phyloP scores from a whole-genome alignment of 2,329 filamentous ascomycete species.

The Fusarium coicis region DNA sequence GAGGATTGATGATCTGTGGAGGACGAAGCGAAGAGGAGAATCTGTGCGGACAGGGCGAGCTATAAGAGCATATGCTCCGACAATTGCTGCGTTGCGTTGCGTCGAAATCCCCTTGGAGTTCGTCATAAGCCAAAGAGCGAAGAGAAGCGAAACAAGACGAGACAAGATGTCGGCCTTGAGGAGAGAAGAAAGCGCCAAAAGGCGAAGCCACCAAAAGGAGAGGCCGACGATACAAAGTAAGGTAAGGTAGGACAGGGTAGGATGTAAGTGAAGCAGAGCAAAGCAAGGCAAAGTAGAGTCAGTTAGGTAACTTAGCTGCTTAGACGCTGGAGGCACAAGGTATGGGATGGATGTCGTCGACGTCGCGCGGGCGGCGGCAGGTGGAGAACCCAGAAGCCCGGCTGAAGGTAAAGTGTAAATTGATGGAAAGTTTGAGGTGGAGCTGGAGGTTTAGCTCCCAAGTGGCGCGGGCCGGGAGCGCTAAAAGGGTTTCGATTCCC shows the following conservation, averaged over 20 bases:
- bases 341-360: conserved; percentile 9
- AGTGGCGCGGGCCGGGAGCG: conserved; percentile 38
- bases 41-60: conserved; percentile 16
- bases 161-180: neutral
- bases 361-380: conserved; percentile 32
- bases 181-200: conserved; percentile 3
- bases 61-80: conserved; percentile 34
- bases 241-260: neutral
- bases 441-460: conserved; percentile 25
- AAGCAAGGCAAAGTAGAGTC: neutral
- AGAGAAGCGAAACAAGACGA: conserved; percentile 3
- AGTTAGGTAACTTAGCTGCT: neutral
- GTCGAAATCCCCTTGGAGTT: neutral
- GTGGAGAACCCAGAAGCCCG: conserved; percentile 37
- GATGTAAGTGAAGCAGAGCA: neutral
- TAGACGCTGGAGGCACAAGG: neutral
- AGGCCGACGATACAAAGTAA: conserved; percentile 23
- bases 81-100: conserved; percentile 2
- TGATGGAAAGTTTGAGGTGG: conserved; percentile 17
- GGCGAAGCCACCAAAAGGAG: conserved; percentile 34
- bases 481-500: conserved; percentile 31
- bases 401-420: conserved; percentile 40
- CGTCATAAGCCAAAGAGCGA: conserved; percentile 13
- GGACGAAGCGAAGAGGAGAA: conserved; percentile 13
- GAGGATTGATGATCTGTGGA: neutral